Conservation (phyloP, 2,329 filamentous ascomycete species). For the Alternaria ethzedia region DNA sequence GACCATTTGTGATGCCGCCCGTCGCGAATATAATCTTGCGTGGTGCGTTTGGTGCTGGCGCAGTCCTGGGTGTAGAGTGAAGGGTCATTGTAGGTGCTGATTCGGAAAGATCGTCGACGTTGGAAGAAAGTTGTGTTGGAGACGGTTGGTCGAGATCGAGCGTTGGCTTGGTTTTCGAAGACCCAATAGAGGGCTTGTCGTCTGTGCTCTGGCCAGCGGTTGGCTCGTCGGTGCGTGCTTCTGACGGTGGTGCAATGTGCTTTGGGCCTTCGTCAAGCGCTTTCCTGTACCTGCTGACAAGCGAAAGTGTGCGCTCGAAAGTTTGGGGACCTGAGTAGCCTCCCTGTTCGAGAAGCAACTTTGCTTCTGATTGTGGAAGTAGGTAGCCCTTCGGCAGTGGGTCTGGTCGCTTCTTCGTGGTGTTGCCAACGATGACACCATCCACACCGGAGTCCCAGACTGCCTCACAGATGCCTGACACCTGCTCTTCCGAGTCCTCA, state of each 20-base stretch:
- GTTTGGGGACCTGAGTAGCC: constrained; percentile 91
- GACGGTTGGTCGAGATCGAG: constrained; percentile 26
- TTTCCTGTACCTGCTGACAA: constrained; percentile 79
- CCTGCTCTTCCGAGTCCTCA: constrained; percentile 83
- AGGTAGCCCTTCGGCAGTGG: constrained; percentile 71
- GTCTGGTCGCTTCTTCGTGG: constrained; percentile 80
- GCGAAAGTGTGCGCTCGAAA: constrained; percentile 77
- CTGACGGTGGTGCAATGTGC: constrained; percentile 13
- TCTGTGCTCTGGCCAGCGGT: constrained; percentile 12
- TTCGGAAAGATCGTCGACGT: constrained; percentile 39
- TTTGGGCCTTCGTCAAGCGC: constrained; percentile 55
- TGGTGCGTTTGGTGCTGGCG: constrained; percentile 31
- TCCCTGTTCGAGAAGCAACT: constrained; percentile 75
- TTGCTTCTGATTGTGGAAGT: constrained; percentile 70
- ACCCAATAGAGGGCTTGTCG: constrained; percentile 13
- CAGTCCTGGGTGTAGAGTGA: constrained; percentile 22
- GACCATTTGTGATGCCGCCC: constrained; percentile 87
- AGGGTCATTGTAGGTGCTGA: constrained; percentile 36
- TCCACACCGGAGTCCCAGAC: constrained; percentile 75
- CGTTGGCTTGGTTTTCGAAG: constrained; percentile 23
- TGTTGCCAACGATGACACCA: constrained; percentile 96
- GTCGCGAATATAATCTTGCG: constrained; percentile 91
- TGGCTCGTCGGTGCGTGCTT: constrained; percentile 12
- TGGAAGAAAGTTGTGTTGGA: constrained; percentile 25
- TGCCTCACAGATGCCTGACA: constrained; percentile 80